Base-by-base conservation (phyloP, 2,329 filamentous ascomycete species). In the Ophiostoma populinum region DNA sequence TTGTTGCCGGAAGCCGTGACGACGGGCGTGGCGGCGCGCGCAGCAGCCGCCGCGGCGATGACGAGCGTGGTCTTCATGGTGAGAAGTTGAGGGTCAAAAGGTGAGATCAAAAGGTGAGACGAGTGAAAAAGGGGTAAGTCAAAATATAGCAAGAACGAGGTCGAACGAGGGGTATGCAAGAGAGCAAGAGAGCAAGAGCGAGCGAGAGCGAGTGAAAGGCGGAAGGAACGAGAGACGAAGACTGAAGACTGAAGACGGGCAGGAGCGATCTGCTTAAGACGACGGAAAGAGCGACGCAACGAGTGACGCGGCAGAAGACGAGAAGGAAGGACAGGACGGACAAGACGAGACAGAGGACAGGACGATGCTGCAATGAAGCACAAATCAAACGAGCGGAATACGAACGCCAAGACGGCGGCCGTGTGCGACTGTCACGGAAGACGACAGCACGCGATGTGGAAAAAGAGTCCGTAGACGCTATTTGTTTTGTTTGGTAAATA, bases 1-100 rank as follows among this genome's bases (percentile, higher is more conserved):
- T 92, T 92, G 59, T 76, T 75, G 34, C 82, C 82, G 36, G 76
- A 69, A 15, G 59, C 55, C 34, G 62, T 58, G 40, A 73, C 59
- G 17, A 61, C 58, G 24, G 65, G 55, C 32, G 70, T 43, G 11
- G 24, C n/a, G 11, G 40, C 39, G 4, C 24, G 21, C 8, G 29
- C 37, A 9, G 30, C 22, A 3, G 28, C 18, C 13, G 51, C 47
- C 20, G 53, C 45, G 44, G 54, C 49, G 40, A 51, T 45, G 10
- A 62, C 40, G 32, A 53, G 42, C 21, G 43, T 50, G 45, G 51
- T 46, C 40, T 48, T 60, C 62, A 66, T 66, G 21, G 7, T 42
- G 43, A 32, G 16, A 17, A 16, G 21, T 20, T 28, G 28, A 3
- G 27, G 15, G 17, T 19, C 2, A 7, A 16, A 16, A n/a, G n/a